Evolutionary conservation across 805 yeast genomes (phyloP), one percentile per base, ranked within the genome.

Genomic region (Pichia rugopelliculosa): DNA sequence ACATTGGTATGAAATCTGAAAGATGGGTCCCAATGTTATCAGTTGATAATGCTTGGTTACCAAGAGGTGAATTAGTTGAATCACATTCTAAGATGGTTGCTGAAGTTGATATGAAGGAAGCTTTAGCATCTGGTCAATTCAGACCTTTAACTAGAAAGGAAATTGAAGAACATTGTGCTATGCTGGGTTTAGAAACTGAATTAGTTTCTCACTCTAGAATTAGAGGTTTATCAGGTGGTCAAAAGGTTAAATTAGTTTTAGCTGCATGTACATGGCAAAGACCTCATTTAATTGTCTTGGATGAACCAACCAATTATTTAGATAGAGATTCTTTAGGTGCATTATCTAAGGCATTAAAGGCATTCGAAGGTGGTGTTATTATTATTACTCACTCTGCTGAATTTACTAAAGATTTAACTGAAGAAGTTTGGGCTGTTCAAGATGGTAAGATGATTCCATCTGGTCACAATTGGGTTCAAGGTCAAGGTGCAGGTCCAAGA

Each of bases 221-320:
- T 75, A 90, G 97, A 82, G 98, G 99, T 87, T 82, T 93, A 69
- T 93, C 99, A 64, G 99, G 99, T 85, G 99, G 99, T 80, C 99
- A 93, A 82, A 93, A 93, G 84, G 99, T 93, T 76, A 93, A 93
- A 80, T 86, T 93, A 72, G 99, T 93, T 68, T 79, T 93, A 68
- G 99, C 99, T 75, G 99, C 98, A 75, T 88, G 98, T 84, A 90
- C 98, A 53, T 93, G 99, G 99, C 97, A 91, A 81, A 91, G 98
- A 82, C 99, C 99, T 71, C 99, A 93, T 73, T 82, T 93, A 79
- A 90, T 93, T 66, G 99, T 93, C 64, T 86, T 93, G 74, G 99
- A 93, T 79, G 99, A 91, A 82, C 99, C 99, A 77, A 93, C 99
- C 67, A 91, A 91, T 79, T 93, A 91, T 77, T 80, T 91, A 80